Conservation (phyloP, 371 early-diverging fungal genomes). For the Phascolomyces articulosus region DNA sequence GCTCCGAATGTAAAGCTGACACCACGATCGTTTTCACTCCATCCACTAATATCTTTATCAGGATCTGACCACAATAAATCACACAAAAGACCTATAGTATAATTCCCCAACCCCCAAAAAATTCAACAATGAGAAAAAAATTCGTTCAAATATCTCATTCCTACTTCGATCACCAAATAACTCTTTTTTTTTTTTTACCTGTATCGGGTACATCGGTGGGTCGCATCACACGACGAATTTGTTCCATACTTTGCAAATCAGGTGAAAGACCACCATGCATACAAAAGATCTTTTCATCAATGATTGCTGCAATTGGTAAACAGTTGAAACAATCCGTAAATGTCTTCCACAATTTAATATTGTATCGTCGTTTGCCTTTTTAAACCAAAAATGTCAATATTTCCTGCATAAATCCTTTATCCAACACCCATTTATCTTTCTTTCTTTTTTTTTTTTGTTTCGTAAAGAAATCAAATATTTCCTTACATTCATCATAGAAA, state of each 20-base stretch:
- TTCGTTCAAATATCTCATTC: not conserved
- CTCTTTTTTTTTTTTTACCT: slow-evolving; percentile 44
- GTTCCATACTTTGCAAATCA: slow-evolving; percentile 84
- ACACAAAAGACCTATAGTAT: slow-evolving; percentile 79
- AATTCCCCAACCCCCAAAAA: slow-evolving; percentile 4
- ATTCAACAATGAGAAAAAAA: no score
- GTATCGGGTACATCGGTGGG: slow-evolving; percentile 97
- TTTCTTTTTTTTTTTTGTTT: no score
- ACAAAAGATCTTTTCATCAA: slow-evolving; percentile 93
- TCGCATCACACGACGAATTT: slow-evolving; percentile 86
- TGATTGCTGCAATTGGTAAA: slow-evolving; percentile 92
- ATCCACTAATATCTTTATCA: slow-evolving; percentile 82
- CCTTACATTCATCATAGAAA: slow-evolving; percentile 97
- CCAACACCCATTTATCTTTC: no score
- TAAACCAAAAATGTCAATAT: not conserved
- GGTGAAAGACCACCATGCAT: slow-evolving; percentile 98
- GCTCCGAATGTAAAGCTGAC: slow-evolving; percentile 89
- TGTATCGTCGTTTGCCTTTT: slow-evolving; percentile 87
- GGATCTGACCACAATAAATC: slow-evolving; percentile 98
- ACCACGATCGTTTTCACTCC: slow-evolving; percentile 93
- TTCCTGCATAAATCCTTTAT: no score
- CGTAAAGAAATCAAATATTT: no score
- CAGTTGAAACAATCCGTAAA: slow-evolving; percentile 95
- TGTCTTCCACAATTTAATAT: slow-evolving; percentile 93
- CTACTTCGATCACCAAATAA: not conserved